These are phyloP conservation scores for Umbilicus rupestris DNA, from an alignment of 164 flowering plant genomes.

Conservation along the genomic window DNA sequence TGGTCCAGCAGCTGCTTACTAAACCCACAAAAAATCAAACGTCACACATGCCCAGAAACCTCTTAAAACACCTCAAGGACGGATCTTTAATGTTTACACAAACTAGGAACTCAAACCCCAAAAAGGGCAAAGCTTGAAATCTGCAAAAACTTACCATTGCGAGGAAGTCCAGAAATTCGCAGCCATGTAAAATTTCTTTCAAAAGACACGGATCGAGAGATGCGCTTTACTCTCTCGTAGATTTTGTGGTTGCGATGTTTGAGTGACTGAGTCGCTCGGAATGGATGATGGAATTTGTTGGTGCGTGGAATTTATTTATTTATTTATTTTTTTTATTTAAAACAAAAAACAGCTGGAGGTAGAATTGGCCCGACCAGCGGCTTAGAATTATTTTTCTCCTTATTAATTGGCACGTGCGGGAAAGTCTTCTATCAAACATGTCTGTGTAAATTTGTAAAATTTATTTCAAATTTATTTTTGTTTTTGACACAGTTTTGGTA, in stretches of 20 bases:
- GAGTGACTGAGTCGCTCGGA: too few relatives aligned
- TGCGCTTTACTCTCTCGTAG: too few relatives aligned
- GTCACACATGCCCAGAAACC: neutral
- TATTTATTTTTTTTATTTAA: neutral
- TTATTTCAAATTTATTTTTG: neutral
- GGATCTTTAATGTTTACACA: neutral
- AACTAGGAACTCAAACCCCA: neutral
- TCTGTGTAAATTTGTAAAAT: neutral
- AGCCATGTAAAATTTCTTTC: conserved; percentile 47
- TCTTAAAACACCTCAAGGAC: neutral
- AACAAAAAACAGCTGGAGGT: too few relatives aligned
- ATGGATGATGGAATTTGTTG: neutral
- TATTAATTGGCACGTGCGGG: neutral
- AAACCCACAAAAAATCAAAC: conserved; percentile 10
- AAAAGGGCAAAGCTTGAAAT: neutral
- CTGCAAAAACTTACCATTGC: conserved; percentile 44
- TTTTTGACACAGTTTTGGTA: neutral
- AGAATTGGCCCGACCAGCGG: neutral
- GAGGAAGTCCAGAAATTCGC: conserved; percentile 93
- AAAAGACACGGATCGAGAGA: neutral
- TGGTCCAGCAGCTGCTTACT: conserved; percentile 83
- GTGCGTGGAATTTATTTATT: too few relatives aligned
- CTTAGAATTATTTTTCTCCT: neutral
- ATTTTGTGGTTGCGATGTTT: too few relatives aligned
- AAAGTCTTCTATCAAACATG: neutral